Evolutionary conservation across 352 stramenopile species (phyloP).

Genomic region (Blastocystis sp.): DNA sequence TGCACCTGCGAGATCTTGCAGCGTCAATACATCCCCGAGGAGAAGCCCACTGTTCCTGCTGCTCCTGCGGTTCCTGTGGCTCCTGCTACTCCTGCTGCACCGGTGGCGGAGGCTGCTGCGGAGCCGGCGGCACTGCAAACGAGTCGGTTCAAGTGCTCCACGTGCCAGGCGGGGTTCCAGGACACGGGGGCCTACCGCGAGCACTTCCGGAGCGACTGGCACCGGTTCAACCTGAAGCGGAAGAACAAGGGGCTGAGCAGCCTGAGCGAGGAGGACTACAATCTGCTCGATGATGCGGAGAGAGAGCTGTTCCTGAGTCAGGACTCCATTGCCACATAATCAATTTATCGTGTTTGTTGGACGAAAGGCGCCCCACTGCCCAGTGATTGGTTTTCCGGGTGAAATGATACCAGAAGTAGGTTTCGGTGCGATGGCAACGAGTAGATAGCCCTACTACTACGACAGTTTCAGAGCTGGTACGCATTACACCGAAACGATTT

Average conservation of each 20-base stretch:
- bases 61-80: not conserved
- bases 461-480: conserved; percentile 26
- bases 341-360: conserved; percentile 33
- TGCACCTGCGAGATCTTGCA: conserved; percentile 39
- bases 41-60: not conserved
- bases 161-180: conserved; percentile 81
- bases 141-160: conserved; percentile 73
- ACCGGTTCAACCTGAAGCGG: conserved; percentile 85
- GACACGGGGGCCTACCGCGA: conserved; percentile 80
- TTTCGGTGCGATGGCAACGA: not conserved
- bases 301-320: conserved; percentile 50
- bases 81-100: not conserved
- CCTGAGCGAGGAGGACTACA: conserved; percentile 71
- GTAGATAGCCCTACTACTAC: conserved; percentile 53
- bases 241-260: conserved; percentile 79
- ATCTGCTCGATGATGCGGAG: conserved; percentile 44
- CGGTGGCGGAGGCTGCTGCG: not conserved
- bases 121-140: not conserved
- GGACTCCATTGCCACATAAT: conserved; percentile 60
- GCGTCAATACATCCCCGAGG: conserved; percentile 12
- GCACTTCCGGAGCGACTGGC: conserved; percentile 84
- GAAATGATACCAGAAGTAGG: conserved; percentile 35
- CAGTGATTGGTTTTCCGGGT: not conserved
- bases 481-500: not conserved
- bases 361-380: not conserved